Percentiles rank a stretch among this genome's conserved stretches.
These are phyloP conservation scores for Marasmius sp. DNA, from an alignment of 1,284 basidiomycete genomes.

Conservation along the genomic window DNA sequence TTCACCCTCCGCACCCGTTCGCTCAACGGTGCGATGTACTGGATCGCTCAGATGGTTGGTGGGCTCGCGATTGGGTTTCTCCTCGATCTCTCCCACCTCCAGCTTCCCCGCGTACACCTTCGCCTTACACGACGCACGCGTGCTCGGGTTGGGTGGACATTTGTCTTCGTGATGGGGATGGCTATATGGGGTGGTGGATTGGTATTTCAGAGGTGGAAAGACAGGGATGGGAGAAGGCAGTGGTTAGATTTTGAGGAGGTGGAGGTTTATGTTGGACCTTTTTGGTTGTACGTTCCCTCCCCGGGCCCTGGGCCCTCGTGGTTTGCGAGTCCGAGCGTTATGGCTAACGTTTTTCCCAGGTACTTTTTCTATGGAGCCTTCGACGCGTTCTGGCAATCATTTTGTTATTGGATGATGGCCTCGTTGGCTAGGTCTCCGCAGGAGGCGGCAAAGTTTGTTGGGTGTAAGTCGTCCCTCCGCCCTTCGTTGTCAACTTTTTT, in stretches of 20 bases:
- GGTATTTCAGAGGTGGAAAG: conserved; percentile 26
- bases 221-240: conserved; percentile 20
- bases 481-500: not conserved
- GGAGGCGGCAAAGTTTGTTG: conserved; percentile 27
- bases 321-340: no score
- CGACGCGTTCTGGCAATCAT: conserved; percentile 29
- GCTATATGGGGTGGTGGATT: conserved; percentile 27
- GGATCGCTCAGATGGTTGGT: conserved; percentile 30
- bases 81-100: conserved; percentile 16
- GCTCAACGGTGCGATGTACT: conserved; percentile 28
- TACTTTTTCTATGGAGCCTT: conserved; percentile 29
- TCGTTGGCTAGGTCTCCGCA: conserved; percentile 24
- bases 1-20: conserved; percentile 28
- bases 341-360: conserved; percentile 6
- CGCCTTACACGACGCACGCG: conserved; percentile 24
- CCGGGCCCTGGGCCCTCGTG: no score
- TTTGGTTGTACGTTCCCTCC: conserved; percentile 10
- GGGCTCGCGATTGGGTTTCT: conserved; percentile 24
- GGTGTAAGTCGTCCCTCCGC: conserved; percentile 14
- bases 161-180: conserved; percentile 24
- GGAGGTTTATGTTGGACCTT: conserved; percentile 23
- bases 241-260: conserved; percentile 25
- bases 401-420: conserved; percentile 29
- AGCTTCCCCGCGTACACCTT: conserved; percentile 2
- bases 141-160: conserved; percentile 22